Evolutionary conservation across 441 rosid species (phyloP), one percentile per base, ranked within the genome.

Genomic region (Erysimum cheiri): DNA sequence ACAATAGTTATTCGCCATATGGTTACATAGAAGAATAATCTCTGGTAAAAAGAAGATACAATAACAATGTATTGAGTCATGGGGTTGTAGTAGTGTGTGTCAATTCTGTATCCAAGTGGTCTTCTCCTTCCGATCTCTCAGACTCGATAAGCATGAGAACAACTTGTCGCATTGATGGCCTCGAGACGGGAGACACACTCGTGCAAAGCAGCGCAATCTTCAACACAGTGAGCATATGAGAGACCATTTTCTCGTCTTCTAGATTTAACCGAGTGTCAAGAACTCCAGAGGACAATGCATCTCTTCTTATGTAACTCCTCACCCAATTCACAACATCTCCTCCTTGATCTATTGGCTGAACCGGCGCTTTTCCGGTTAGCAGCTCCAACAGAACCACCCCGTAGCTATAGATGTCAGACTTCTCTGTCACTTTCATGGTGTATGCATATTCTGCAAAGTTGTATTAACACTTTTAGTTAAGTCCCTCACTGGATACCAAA

Each of bases 141-240:
- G 97, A 87, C 77, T 92, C 94, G 0, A 78, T 72, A 22, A 95
- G 96, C 93, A 86, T 84, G 49, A 50, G 71, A 64, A 92, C 97
- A 66, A 88, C 97, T 82, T 88, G 92, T 57, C 93, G 80, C 98
- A 92, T 95, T 1, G 96, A 78, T 50, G 98, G 99, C 22, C 98
- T 81, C 10, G 84, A 90, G 0, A 64, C 64, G 1, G 99, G 98
- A 47, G 97, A 84, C 66, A 71, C 67, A 22, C 71, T 90, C 9
- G 98, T 95, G 88, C 97, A 95, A 17, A 82, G 72, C 29, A 95
- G 65, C 29, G 96, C 99, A 68, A 92, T 82, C 77, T 88, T 92
- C 59, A 89, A 75, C 54, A 92, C 89, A 3, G 76, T 81, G 44
- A 84, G 80, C 96, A 90, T 92, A 76, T 92, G 98, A 22, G 85